phyloP scores from a whole-genome alignment of 148 eudicot genomes.

The Rheum nobile region DNA sequence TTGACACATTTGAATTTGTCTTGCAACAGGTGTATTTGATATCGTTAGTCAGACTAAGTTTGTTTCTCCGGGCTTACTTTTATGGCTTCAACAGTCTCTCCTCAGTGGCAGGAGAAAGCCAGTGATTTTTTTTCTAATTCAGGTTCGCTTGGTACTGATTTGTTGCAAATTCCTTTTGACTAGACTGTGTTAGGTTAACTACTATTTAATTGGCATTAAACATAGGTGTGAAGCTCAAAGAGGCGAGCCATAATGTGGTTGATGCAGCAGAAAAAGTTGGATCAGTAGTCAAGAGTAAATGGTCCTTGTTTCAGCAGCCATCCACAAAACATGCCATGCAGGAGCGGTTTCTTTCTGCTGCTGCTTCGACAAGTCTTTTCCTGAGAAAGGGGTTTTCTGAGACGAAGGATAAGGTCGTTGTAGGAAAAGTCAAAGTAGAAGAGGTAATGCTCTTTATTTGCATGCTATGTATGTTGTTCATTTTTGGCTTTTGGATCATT shows the following conservation, averaged over 20 bases:
- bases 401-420: slow-evolving; percentile 81
- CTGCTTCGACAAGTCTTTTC: slow-evolving; percentile 76
- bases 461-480: not conserved
- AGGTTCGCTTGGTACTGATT: slow-evolving; percentile 28
- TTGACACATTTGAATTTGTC: not conserved
- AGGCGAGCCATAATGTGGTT: slow-evolving; percentile 86
- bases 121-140: slow-evolving; percentile 74
- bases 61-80: slow-evolving; percentile 9
- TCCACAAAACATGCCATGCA: slow-evolving; percentile 91
- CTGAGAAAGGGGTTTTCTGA: slow-evolving; percentile 77
- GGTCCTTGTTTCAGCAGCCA: slow-evolving; percentile 88
- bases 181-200: not conserved
- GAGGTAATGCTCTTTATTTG: slow-evolving; percentile 43
- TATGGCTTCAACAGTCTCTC: slow-evolving; percentile 63
- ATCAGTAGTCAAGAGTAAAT: slow-evolving; percentile 71
- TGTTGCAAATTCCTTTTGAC: not conserved
- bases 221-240: slow-evolving; percentile 84
- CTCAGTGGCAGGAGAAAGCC: slow-evolving; percentile 98
- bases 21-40: not conserved
- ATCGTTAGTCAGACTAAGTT: not conserved
- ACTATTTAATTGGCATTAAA: not conserved
- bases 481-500: not conserved
- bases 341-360: slow-evolving; percentile 78
- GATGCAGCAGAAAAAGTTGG: slow-evolving; percentile 92
- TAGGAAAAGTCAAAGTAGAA: slow-evolving; percentile 89